A percentile compares a stretch with the other conserved stretches of the same genome.
Conservation (phyloP, 1,284 basidiomycete genomes). For the Cutaneotrichosporon sp. region DNA sequence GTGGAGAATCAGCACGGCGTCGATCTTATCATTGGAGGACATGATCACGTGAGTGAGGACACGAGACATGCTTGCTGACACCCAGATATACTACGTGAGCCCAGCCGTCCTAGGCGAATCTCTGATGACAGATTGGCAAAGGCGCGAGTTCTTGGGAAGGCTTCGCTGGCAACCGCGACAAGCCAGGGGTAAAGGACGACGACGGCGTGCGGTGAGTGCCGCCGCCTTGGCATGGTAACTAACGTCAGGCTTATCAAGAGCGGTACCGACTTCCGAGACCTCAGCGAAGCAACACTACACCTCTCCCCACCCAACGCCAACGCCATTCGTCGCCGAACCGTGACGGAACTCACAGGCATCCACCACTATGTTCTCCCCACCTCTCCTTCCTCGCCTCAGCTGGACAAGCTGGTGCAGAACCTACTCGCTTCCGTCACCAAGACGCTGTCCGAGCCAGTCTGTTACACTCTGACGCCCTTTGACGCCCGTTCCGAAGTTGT, state of each 20-base stretch:
- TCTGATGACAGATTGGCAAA: conserved; percentile 59
- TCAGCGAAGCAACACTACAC: conserved; percentile 67
- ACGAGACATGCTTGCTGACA: conserved; percentile 1
- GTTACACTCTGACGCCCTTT: conserved; percentile 61
- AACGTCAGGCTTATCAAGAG: conserved; percentile 60
- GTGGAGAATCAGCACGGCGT: conserved; percentile 62
- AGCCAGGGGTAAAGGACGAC: conserved; percentile 70
- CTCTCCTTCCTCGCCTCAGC: conserved; percentile 56
- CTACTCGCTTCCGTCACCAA: conserved; percentile 67
- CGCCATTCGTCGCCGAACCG: conserved; percentile 62
- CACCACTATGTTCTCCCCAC: conserved; percentile 60
- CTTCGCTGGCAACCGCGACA: conserved; percentile 56
- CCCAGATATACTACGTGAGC: conserved; percentile 34
- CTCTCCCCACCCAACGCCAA: conserved; percentile 57
- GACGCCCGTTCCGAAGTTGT: conserved; percentile 72
- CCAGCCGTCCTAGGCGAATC: not conserved
- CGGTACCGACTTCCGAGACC: conserved; percentile 83
- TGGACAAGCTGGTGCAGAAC: conserved; percentile 60
- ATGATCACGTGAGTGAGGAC: conserved; percentile 62
- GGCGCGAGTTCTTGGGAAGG: conserved; percentile 69
- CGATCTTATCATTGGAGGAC: conserved; percentile 80
- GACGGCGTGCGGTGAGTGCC: conserved; percentile 58
- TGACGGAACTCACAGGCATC: conserved; percentile 62
- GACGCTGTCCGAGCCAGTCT: conserved; percentile 66
- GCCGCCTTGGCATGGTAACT: not conserved